These are phyloP conservation scores for Protomyces inundatus DNA, from an alignment of 1,139 yeast genomes.

Conservation along the genomic window DNA sequence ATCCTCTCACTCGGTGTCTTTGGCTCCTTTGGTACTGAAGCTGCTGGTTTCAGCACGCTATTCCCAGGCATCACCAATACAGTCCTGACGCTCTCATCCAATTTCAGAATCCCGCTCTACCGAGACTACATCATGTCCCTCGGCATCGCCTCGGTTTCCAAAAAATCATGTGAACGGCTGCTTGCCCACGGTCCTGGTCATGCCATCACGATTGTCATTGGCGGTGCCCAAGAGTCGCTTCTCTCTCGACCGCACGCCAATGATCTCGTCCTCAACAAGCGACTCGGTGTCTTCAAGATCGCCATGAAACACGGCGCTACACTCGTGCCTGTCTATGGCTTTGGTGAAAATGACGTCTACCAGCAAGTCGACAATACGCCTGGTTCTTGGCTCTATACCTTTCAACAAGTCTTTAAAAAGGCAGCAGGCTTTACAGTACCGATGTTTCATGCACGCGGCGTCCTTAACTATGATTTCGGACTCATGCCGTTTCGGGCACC, in stretches of 20 bases:
- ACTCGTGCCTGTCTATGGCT: conserved; percentile 82
- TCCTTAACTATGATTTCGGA: conserved; percentile 89
- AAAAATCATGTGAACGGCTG: conserved; percentile 61
- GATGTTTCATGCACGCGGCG: conserved; percentile 84
- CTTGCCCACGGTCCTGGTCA: conserved; percentile 56
- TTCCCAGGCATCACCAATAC: conserved; percentile 82
- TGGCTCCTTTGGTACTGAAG: conserved; percentile 81
- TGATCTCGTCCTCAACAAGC: conserved; percentile 64
- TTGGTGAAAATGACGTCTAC: conserved; percentile 82
- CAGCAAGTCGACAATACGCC: conserved; percentile 55
- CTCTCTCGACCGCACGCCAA: conserved; percentile 58
- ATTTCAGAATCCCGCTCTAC: conserved; percentile 80
- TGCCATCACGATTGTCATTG: conserved; percentile 84
- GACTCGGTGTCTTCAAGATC: conserved; percentile 83
- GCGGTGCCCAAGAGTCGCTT: conserved; percentile 90
- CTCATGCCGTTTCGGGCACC: conserved; percentile 79
- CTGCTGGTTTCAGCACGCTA: conserved; percentile 53
- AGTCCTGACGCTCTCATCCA: conserved; percentile 73
- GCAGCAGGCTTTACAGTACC: conserved; percentile 81
- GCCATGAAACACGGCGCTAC: conserved; percentile 75
- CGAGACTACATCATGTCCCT: conserved; percentile 76
- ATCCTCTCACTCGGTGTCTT: conserved; percentile 89
- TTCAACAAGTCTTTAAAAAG: conserved; percentile 69
- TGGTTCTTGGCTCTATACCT: conserved; percentile 49
- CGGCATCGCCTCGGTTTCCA: conserved; percentile 83